Evolutionary conservation across 116 monocot species (phyloP).

Genomic region (Zostera marina): DNA sequence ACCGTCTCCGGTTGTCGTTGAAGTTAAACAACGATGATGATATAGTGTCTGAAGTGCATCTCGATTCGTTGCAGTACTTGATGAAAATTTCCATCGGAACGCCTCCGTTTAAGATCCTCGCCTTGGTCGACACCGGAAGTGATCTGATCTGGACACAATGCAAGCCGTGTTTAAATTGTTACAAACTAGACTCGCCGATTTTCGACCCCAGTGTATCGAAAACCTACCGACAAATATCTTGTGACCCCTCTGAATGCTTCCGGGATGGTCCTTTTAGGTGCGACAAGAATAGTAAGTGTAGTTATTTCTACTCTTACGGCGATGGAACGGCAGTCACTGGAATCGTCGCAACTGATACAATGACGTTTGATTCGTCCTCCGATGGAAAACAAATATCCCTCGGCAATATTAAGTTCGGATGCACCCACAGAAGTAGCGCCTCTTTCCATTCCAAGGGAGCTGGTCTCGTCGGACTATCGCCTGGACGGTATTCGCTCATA

Average conservation of each 20-base stretch:
- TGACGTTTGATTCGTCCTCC: slow-evolving; percentile 12
- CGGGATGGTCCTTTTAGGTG: slow-evolving; percentile 5
- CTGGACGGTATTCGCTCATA: slow-evolving; percentile 27
- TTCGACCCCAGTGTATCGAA: slow-evolving; percentile 28
- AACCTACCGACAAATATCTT: neutral
- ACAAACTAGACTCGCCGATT: slow-evolving; percentile 21
- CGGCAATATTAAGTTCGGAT: slow-evolving; percentile 26
- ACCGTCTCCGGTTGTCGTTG: too few species aligned
- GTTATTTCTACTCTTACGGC: slow-evolving; percentile 11
- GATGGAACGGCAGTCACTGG: slow-evolving; percentile 24
- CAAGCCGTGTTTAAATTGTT: slow-evolving; percentile 28
- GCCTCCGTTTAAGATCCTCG: neutral
- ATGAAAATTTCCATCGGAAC: neutral
- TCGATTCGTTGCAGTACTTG: too few species aligned
- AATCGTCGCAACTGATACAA: slow-evolving; percentile 20
- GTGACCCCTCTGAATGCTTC: too few species aligned
- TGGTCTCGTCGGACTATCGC: slow-evolving; percentile 40
- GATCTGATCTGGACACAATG: slow-evolving; percentile 36
- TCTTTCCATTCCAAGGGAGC: slow-evolving; percentile 14
- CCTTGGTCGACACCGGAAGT: neutral
- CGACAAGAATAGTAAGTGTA: neutral
- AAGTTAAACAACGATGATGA: too few species aligned
- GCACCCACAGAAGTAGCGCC: slow-evolving; percentile 21
- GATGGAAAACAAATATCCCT: neutral
- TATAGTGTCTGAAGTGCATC: too few species aligned